phyloP scores from a whole-genome alignment of 2,329 filamentous ascomycete genomes.

The Neofusicoccum kwambonambiense region DNA sequence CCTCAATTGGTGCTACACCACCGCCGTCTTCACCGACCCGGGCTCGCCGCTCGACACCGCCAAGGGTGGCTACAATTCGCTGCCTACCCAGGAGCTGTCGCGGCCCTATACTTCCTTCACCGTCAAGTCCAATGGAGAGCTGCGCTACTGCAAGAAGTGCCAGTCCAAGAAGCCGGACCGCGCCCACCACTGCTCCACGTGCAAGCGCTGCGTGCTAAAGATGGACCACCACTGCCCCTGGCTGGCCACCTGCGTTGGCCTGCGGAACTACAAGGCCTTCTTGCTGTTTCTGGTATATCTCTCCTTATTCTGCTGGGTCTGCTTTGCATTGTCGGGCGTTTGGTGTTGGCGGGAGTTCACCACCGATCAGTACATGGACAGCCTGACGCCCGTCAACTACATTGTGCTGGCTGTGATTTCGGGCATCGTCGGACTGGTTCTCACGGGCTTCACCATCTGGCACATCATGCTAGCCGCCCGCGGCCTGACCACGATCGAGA shows the following conservation, averaged over 20 bases:
- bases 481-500: constrained; percentile 93
- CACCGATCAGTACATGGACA: constrained; percentile 69
- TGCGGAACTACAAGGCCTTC: constrained; percentile 95
- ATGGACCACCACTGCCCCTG: constrained; percentile 99
- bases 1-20: constrained; percentile 85
- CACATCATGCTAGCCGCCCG: constrained; percentile 77
- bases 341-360: constrained; percentile 87
- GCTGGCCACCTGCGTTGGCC: constrained; percentile 91
- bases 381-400: constrained; percentile 83
- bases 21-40: constrained; percentile 88
- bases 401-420: constrained; percentile 83
- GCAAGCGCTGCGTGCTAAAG: constrained; percentile 90
- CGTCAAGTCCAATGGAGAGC: constrained; percentile 84
- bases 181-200: constrained; percentile 94
- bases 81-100: constrained; percentile 68
- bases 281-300: constrained; percentile 89
- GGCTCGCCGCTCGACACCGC: constrained; percentile 59
- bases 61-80: constrained; percentile 67
- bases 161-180: constrained; percentile 92
- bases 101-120: constrained; percentile 73
- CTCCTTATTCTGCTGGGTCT: constrained; percentile 78
- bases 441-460: constrained; percentile 88
- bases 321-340: constrained; percentile 70
- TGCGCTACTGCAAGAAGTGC: constrained; percentile 96
- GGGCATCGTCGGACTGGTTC: constrained; percentile 86